phyloP scores from a whole-genome alignment of 495 filamentous ascomycete species.

The Trichoderma virens region DNA sequence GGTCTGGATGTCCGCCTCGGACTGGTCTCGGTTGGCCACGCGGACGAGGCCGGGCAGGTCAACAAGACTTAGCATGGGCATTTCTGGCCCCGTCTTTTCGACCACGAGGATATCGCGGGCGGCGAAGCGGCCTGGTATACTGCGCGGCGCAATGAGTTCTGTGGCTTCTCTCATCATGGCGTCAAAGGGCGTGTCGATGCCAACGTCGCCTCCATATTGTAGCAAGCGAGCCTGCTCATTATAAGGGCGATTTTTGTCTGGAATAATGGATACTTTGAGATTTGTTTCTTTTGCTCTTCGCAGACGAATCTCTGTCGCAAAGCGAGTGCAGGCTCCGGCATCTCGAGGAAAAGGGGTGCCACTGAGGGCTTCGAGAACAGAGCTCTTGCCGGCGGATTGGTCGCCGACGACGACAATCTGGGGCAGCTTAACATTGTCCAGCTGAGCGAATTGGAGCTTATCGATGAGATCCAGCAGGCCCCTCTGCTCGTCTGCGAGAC shows the following conservation, averaged over 20 bases:
- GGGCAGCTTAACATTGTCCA: constrained; percentile 46
- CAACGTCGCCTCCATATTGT: constrained; percentile 32
- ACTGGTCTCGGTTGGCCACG: constrained; percentile 40
- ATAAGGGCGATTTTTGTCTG: constrained; percentile 31
- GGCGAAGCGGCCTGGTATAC: constrained; percentile 29
- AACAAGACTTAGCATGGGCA: constrained; percentile 47
- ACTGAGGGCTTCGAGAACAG: constrained; percentile 65
- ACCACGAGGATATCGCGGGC: constrained; percentile 43
- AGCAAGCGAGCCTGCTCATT: constrained; percentile 34
- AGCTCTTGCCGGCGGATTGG: constrained; percentile 67
- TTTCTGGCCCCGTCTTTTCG: constrained; percentile 44
- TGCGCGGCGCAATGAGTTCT: constrained; percentile 31
- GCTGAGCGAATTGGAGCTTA: constrained; percentile 33
- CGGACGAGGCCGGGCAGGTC: constrained; percentile 49
- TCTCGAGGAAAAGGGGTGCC: constrained; percentile 61
- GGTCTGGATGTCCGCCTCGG: constrained; percentile 34
- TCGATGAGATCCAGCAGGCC: constrained; percentile 31
- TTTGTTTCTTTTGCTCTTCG: constrained; percentile 38
- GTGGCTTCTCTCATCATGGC: constrained; percentile 26
- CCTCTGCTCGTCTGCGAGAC: constrained; percentile 29
- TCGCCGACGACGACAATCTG: constrained; percentile 70
- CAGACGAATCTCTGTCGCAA: constrained; percentile 52
- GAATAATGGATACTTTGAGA: constrained; percentile 43
- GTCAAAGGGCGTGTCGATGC: constrained; percentile 25
- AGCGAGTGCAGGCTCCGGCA: constrained; percentile 57